Base-by-base conservation (phyloP, 768 basidiomycete species). In the Punctularia strigosozonata region DNA sequence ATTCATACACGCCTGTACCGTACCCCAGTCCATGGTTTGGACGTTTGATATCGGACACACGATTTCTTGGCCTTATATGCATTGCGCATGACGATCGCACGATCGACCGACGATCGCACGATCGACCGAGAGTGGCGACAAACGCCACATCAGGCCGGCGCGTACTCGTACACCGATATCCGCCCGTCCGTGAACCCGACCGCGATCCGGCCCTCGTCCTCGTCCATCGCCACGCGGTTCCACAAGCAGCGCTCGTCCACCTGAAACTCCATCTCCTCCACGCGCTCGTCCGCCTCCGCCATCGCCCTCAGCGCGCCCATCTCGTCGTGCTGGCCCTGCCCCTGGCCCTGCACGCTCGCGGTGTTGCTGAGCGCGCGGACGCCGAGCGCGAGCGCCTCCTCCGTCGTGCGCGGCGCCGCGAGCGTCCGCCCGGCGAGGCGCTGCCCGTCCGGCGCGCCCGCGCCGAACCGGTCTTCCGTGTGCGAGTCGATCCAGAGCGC, bases 401-500 rank as follows among this genome's bases (percentile, higher is more conserved):
- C 18, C 3, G 12, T 8, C 4, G 15, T 8, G 15, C 20, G n/a
- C 14, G 13, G 30, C 53, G 37, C 32, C 4, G 37, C 43, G 15
- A 67, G 52, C 19, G 61, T 34, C 28, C 31, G 38, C n/a, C 71
- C 74, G 0, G 75, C 79, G 17, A 82, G 50, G 34, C 80, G 64
- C 51, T 84, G 80, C 0, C 78, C 77, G 43, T 45, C 31, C 31
- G 38, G 20, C 32, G 21, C 65, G 25, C 58, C 59, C 21, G 61
- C 61, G 2, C 57, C 57, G 42, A 61, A 58, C 50, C 67, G 64
- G 25, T 65, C 66, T 42, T 75, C 73, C 0, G 72, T 70, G 36
- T 79, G 72, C 35, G 62, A 73, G 46, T 84, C 81, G 24, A 80
- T 57, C 74, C 78, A 84, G 13, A 84, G 45, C 4, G 70, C 72